A percentile compares a stretch with the other conserved stretches of the same genome.
These are phyloP conservation scores for peach (Prunus persica) DNA, from an alignment of 306 rosid species.

Conservation along the genomic window Prunus_persica_NCBIv2 NC_034010.1:18529001-18529500, in stretches of 20 bases:
- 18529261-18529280: not conserved
- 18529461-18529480: conserved; percentile 2
- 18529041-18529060: too few relatives aligned
- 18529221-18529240: not conserved
- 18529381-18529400: not conserved
- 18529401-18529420: conserved; percentile 3
- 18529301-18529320: not conserved
- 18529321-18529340: not conserved
- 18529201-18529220: not conserved
- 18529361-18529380: not conserved
- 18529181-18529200: not conserved
- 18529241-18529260: not conserved
- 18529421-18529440: not conserved
- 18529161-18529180: not conserved
- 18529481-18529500: conserved; percentile 10
- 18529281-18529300: not conserved
- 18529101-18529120: not conserved
- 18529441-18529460: not conserved
- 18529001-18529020: too few relatives aligned
- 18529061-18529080: too few relatives aligned
- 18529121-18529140: not conserved
- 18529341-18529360: not conserved
- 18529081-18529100: not conserved
- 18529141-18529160: not conserved
- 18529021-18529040: too few relatives aligned